phyloP scores from a whole-genome alignment of 768 basidiomycete species.

The Suillus luteus region DNA sequence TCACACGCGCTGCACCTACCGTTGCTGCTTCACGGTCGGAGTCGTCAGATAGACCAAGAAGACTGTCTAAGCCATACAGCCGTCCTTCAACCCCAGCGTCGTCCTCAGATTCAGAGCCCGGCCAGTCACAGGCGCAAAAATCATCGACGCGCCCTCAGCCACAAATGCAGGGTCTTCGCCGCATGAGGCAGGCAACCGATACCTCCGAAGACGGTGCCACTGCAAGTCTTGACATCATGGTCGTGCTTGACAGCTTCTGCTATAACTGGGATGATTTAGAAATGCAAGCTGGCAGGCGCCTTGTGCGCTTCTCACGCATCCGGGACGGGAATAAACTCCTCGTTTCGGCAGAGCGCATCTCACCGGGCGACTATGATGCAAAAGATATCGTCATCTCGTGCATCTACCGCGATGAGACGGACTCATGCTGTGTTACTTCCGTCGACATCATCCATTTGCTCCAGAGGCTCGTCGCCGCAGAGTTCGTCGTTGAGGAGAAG shows the following conservation, averaged over 20 bases:
- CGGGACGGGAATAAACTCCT: constrained; percentile 78
- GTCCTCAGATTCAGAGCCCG: constrained; percentile 42
- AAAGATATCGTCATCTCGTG: constrained; percentile 89
- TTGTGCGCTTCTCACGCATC: constrained; percentile 82
- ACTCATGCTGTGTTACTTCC: constrained; percentile 86
- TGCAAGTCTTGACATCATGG: constrained; percentile 61
- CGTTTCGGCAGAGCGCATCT: constrained; percentile 75
- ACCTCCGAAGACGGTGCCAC: constrained; percentile 46
- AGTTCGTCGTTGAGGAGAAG: constrained; percentile 94
- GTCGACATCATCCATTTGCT: constrained; percentile 95
- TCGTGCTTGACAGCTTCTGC: constrained; percentile 57
- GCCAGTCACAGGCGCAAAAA: constrained; percentile 28
- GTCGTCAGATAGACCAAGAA: constrained; percentile 29
- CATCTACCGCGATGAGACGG: constrained; percentile 81
- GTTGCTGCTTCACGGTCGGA: constrained; percentile 19
- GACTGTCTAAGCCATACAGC: constrained; percentile 42
- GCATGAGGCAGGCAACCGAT: constrained; percentile 28
- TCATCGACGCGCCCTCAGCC: constrained; percentile 10
- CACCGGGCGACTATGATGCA: constrained; percentile 71
- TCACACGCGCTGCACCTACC: neutral
- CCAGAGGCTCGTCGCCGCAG: constrained; percentile 68
- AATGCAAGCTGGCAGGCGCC: constrained; percentile 66
- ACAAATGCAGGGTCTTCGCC: constrained; percentile 22
- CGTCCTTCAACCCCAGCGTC: constrained; percentile 41
- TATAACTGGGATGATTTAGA: constrained; percentile 67